These are phyloP conservation scores for Melampsora larici-populina DNA, from an alignment of 1,284 basidiomycete species.

Conservation along the genomic window DNA sequence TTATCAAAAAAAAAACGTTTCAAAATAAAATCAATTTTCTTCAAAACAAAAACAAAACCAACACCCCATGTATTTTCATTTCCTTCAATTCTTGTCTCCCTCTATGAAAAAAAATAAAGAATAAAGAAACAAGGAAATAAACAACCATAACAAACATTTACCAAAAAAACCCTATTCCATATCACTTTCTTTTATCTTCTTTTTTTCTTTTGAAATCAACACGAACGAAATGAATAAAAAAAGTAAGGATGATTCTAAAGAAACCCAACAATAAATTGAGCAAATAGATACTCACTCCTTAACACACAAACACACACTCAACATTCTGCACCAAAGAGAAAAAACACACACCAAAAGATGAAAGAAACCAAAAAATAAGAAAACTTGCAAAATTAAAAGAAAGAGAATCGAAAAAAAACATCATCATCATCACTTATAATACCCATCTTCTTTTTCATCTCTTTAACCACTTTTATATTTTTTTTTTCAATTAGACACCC, in stretches of 20 bases:
- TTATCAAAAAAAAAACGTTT: neutral
- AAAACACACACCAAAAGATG: too few species aligned
- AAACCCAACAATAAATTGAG: too few species aligned
- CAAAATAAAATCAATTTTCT: neutral
- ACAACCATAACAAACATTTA: neutral
- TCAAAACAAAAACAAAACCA: neutral
- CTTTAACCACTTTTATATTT: neutral
- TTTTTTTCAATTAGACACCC: neutral
- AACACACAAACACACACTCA: too few species aligned
- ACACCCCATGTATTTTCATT: neutral
- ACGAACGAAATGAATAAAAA: neutral
- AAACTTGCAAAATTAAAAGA: too few species aligned
- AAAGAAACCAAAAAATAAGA: too few species aligned
- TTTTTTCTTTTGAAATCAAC: too few species aligned
- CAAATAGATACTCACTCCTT: too few species aligned
- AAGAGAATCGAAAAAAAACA: too few species aligned
- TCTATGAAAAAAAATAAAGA: neutral
- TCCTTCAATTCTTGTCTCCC: neutral
- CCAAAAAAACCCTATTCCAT: neutral
- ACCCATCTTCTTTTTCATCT: neutral
- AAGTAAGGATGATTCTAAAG: too few species aligned
- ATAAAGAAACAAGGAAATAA: too few species aligned
- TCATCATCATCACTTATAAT: neutral
- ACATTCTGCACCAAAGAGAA: too few species aligned
- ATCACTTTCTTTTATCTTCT: too few species aligned